Evolutionary conservation across 176 grass and related monocot species (phyloP), one percentile per base, ranked within the genome.

Genomic region (Oryza glumipatula): DNA sequence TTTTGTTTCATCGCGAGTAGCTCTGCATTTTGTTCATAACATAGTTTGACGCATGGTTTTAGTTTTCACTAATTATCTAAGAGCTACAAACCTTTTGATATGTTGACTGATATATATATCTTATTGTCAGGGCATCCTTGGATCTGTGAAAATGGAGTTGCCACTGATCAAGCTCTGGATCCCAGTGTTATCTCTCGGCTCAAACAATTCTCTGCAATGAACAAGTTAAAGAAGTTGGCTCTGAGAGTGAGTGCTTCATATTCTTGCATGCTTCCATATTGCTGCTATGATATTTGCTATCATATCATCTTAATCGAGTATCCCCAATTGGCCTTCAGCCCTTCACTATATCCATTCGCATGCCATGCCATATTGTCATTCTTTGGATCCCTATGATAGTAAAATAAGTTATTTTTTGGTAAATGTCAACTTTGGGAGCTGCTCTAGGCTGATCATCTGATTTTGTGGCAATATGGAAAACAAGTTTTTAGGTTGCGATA

Each of bases 181-280:
- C 85, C 87, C 16, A 86, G 84, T 90, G 92, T 98, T 65, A 85
- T 98, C 36, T 98, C 90, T 86, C 88, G 95, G 23, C 87, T 98
- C 66, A 98, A 88, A 51, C 90, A 91, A 77, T 98, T 98, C 26
- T 95, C 92, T 64, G 87, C 89, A 79, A 98, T 98, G 95, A 98
- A 98, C 70, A 93, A 91, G 76, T 86, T 98, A 77, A 91, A 98
- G 78, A 98, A 94, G 78, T 80, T 98, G 74, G 95, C 95, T 83
- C 78, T 94, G 43, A 89, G 83, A 85, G 94, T 97, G 77, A 92
- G 89, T 88, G 23, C 35, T 88, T 46, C 65, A 73, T 83, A 60
- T 70, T 23, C 17, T 46, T 86, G 9, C 35, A 43, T 68, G 48
- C 36, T 80, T 64, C 16, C 32, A 90, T 49, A 9, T 67, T 83